Evolutionary conservation across 192 early-diverging fungal genomes (phyloP).

Genomic region (Globomyces pollinis-pini): DNA sequence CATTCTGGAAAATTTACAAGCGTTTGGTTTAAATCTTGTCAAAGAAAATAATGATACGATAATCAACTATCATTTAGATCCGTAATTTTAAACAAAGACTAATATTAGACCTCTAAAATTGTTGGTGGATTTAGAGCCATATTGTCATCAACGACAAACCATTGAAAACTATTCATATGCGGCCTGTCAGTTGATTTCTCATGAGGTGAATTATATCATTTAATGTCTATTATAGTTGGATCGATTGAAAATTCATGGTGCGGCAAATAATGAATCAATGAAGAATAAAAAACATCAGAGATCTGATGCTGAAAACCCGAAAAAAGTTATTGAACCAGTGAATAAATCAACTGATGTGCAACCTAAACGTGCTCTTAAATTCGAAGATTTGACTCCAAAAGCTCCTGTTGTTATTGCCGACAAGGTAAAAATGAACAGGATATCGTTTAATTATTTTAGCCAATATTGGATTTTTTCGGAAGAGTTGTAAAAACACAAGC

Average conservation of each 20-base stretch:
- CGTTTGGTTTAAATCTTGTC: conserved; percentile 64
- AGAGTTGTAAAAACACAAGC: not conserved
- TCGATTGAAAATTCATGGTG: too few species aligned
- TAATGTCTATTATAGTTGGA: too few species aligned
- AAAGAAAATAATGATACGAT: conserved; percentile 50
- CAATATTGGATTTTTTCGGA: conserved; percentile 3
- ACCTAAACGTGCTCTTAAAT: not conserved
- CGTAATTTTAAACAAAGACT: conserved; percentile 51
- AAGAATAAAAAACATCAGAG: too few species aligned
- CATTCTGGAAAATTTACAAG: conserved; percentile 61
- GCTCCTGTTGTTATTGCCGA: not conserved
- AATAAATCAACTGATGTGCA: not conserved
- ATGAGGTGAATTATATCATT: conserved; percentile 57
- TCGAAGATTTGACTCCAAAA: not conserved
- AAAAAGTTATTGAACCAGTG: too few species aligned
- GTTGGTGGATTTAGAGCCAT: conserved; percentile 10
- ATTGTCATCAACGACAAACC: not conserved
- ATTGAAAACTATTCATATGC: conserved; percentile 46
- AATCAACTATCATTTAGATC: conserved; percentile 61
- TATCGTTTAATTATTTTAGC: too few species aligned
- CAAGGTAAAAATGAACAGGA: too few species aligned
- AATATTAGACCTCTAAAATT: conserved; percentile 26
- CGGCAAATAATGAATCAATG: too few species aligned
- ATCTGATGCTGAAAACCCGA: too few species aligned
- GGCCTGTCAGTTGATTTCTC: conserved; percentile 71